Evolutionary conservation across 2,329 filamentous ascomycete genomes (phyloP).

Genomic region (Fusarium cyanostomum): DNA sequence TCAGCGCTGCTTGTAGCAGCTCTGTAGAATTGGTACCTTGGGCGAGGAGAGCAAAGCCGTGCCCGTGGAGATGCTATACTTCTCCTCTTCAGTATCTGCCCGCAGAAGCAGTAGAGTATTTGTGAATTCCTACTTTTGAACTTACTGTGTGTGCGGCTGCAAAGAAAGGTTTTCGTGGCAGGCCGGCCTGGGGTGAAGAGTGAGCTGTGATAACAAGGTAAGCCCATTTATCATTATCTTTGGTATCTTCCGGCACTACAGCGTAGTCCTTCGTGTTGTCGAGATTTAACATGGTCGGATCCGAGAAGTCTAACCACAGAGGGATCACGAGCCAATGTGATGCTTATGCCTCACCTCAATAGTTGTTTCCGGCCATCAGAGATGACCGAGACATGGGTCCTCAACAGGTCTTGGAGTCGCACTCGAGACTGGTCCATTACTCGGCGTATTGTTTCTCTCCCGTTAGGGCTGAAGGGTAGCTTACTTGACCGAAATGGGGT

Average conservation of each 20-base stretch:
- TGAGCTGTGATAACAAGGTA: slow-evolving; percentile 26
- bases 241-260: slow-evolving; percentile 11
- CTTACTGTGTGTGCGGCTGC: slow-evolving; percentile 23
- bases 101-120: background rate
- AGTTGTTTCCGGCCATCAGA: too few relatives aligned
- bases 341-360: too few relatives aligned
- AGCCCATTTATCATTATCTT: slow-evolving; percentile 7
- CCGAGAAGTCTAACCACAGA: slow-evolving; percentile 25
- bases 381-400: too few relatives aligned
- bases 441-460: too few relatives aligned
- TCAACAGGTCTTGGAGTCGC: too few relatives aligned
- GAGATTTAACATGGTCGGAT: slow-evolving; percentile 17
- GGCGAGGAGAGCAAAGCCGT: slow-evolving; percentile 22
- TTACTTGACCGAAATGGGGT: too few relatives aligned
- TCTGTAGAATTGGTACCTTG: slow-evolving; percentile 4
- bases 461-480: too few relatives aligned
- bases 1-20: background rate
- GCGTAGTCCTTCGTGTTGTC: slow-evolving; percentile 19
- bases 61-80: slow-evolving; percentile 27
- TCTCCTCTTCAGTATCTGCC: too few relatives aligned
- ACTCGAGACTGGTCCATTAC: too few relatives aligned
- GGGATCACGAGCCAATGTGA: too few relatives aligned
- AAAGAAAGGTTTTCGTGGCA: background rate
- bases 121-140: background rate
- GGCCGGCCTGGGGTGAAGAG: background rate